These are phyloP conservation scores for Pholiota molesta DNA, from an alignment of 768 basidiomycete genomes.

Conservation along the genomic window DNA sequence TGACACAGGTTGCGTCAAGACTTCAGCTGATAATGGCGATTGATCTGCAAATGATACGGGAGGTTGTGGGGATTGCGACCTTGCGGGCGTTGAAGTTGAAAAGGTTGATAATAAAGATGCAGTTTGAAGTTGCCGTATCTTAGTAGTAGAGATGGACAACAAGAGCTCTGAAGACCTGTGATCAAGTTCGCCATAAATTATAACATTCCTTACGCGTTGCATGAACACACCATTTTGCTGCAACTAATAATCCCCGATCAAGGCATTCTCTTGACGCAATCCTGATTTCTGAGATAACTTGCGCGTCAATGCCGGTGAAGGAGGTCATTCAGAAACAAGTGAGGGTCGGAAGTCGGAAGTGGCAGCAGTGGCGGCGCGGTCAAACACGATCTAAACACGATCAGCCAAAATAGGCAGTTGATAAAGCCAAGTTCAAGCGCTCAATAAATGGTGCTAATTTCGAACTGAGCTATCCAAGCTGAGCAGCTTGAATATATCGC, in stretches of 20 bases:
- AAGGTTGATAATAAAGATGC: conserved; percentile 37
- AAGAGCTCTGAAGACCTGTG: conserved; percentile 79
- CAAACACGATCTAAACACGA: too few relatives aligned
- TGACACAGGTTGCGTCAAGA: conserved; percentile 29
- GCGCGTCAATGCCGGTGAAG: conserved; percentile 41
- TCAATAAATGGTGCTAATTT: too few relatives aligned
- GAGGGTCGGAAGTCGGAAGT: too few relatives aligned
- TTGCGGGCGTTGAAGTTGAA: conserved; percentile 64
- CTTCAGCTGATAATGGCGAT: conserved; percentile 36
- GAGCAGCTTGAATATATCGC: too few relatives aligned
- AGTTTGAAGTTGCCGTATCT: conserved; percentile 37
- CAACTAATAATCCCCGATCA: conserved; percentile 67
- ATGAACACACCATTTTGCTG: conserved; percentile 73
- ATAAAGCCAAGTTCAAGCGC: too few relatives aligned
- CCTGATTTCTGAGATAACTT: conserved; percentile 59
- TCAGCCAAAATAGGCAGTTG: too few relatives aligned
- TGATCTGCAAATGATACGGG: conserved; percentile 38
- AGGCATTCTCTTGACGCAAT: conserved; percentile 71
- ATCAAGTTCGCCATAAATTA: conserved; percentile 16
- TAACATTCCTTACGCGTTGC: conserved; percentile 8
- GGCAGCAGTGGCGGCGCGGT: too few relatives aligned
- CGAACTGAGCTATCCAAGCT: too few relatives aligned
- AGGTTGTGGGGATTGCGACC: conserved; percentile 43
- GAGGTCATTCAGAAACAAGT: conserved; percentile 20
- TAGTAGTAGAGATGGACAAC: conserved; percentile 55